These are phyloP conservation scores for Starmerella cellae DNA, from an alignment of 805 yeast genomes.

Conservation along the genomic window DNA sequence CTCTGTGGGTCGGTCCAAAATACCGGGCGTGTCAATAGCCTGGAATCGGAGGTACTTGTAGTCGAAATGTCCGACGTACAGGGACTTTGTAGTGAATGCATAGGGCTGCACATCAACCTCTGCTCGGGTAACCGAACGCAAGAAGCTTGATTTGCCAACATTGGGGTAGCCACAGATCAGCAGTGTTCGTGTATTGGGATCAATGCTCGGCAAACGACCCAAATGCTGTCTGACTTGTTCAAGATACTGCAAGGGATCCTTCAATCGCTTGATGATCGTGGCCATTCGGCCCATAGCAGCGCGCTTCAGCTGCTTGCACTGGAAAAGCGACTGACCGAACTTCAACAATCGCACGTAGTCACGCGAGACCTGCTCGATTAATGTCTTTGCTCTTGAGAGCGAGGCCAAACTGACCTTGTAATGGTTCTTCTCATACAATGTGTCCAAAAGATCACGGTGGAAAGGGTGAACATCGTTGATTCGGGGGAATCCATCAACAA, in stretches of 20 bases:
- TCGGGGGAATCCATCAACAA: conserved; percentile 83
- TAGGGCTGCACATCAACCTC: conserved; percentile 99
- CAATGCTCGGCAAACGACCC: conserved; percentile 95
- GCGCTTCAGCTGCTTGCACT: conserved; percentile 95
- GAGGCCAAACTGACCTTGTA: conserved; percentile 95
- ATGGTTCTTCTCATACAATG: conserved; percentile 94
- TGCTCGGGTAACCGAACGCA: conserved; percentile 87
- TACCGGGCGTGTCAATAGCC: conserved; percentile 99
- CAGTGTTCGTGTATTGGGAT: conserved; percentile 95
- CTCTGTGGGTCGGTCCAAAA: conserved; percentile 95
- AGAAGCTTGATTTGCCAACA: conserved; percentile 95
- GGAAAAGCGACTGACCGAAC: conserved; percentile 95
- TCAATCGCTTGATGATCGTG: conserved; percentile 85
- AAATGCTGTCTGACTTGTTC: conserved; percentile 99
- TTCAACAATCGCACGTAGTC: conserved; percentile 88
- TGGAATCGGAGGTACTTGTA: conserved; percentile 95
- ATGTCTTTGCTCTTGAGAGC: conserved; percentile 79
- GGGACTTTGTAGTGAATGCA: conserved; percentile 95
- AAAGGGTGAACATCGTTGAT: conserved; percentile 96
- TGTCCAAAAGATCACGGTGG: conserved; percentile 96
- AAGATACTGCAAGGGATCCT: conserved; percentile 82
- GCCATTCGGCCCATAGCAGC: conserved; percentile 99
- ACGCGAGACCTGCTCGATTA: conserved; percentile 90
- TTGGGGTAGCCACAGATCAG: conserved; percentile 98
- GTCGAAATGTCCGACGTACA: conserved; percentile 97